Conservation (phyloP, 768 basidiomycete genomes). For the Stropharia rugosoannulata region DNA sequence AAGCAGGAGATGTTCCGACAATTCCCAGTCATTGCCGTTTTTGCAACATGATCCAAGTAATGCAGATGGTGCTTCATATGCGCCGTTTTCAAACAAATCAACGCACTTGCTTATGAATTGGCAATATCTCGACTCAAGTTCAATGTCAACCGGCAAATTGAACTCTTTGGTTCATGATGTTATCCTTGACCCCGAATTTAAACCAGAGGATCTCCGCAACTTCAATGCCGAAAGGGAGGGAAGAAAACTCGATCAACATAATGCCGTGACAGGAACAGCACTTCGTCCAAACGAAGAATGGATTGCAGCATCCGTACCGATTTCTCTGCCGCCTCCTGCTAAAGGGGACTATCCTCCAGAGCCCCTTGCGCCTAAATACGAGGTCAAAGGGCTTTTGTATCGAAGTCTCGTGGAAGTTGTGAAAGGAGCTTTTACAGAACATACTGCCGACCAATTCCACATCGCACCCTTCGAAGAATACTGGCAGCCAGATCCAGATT, state of each 20-base stretch:
- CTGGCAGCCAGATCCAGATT: slow-evolving; percentile 3
- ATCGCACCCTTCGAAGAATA: slow-evolving; percentile 21
- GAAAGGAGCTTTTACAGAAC: slow-evolving; percentile 11
- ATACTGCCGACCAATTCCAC: slow-evolving; percentile 17
- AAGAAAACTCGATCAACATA: background rate
- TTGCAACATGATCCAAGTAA: background rate
- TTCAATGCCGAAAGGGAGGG: background rate
- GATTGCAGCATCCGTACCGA: slow-evolving; percentile 5
- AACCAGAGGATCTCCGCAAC: background rate
- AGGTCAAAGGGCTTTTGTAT: slow-evolving; percentile 17
- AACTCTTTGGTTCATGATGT: background rate
- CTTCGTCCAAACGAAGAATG: background rate
- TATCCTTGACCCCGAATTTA: background rate
- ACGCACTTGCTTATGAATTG: background rate
- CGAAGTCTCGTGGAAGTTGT: slow-evolving; percentile 17
- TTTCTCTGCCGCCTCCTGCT: slow-evolving; percentile 19
- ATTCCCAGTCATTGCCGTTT: background rate
- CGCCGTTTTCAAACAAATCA: background rate
- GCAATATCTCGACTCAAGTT: background rate
- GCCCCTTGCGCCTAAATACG: slow-evolving; percentile 17
- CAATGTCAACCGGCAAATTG: background rate
- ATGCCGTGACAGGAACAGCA: background rate
- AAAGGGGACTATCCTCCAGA: slow-evolving; percentile 7
- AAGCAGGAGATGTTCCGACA: background rate
- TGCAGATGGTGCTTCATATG: background rate